Evolutionary conservation across 176 grass and related monocot genomes (phyloP), one percentile per base, ranked within the genome.

Genomic region (Cenchrus americanus): DNA sequence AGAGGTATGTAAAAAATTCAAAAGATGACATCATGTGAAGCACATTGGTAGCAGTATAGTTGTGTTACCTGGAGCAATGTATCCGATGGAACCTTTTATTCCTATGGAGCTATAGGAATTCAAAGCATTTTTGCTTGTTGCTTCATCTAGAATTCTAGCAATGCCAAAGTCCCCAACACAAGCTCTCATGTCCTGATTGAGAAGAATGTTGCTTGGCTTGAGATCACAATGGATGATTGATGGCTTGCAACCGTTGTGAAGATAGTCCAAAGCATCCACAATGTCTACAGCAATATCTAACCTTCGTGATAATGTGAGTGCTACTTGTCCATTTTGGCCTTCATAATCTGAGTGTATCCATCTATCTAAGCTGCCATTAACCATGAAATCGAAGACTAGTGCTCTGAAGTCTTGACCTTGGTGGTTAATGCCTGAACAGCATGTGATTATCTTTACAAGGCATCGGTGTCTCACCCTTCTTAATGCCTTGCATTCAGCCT

Each of bases 141-240:
- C 27, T 79, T 84, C 77, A 49, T 78, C 75, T 34, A 90, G 55
- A 37, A 90, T 62, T 74, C 60, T 82, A 47, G 88, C 63, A 5
- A 90, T 69, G 7, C 91, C 88, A 47, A 90, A 93, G 61, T 93
- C 91, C 4, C 77, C 84, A 15, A 93, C 57, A 23, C 80, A 50
- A 78, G 91, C 82, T 12, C 55, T 85, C 81, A 88, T 85, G 40
- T 84, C 76, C 7, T 83, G 42, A 19, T 72, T 64, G 15, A 93
- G 91, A 82, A 93, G 88, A 84, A 93, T 80, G 6, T 93, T 93
- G 32, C 91, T 90, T 34, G 85, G 88, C 48, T 93, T 93, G 27
- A 93, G 71, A 75, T 93, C 88, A 19, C 91, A 93, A 71, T 93
- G 91, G 3, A 90, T 63, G 2, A 93, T 62, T 13, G 66, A 58